Base-by-base conservation (phyloP, 2,329 filamentous ascomycete species). In the Colletotrichum sp. region DNA sequence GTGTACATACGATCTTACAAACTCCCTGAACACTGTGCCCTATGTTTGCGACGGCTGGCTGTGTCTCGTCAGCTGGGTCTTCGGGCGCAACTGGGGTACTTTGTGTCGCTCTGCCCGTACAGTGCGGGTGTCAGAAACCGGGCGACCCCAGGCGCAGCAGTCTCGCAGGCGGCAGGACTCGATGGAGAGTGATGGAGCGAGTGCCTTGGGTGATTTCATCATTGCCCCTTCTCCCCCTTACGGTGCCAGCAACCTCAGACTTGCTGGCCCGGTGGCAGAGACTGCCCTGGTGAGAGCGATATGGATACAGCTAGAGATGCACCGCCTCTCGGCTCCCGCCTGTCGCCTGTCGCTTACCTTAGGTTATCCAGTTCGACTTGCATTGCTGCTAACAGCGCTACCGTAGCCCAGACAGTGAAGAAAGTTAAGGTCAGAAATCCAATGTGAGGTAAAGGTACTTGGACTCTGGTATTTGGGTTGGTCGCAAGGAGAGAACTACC, bases 131-230 rank as follows among this genome's bases (percentile, higher is more conserved):
- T 75, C 66, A 71, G 71, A 67, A 52, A 59, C 73, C 32, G 30
- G 68, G 72, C 72, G 26, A 28, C 39, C 68, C 72, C 48, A 39
- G 72, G 60, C 60, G 16, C 72, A 48, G 68, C 72, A 65, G 69
- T 32, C 30, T 68, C 65, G 71, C 34, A 15, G 32, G 22, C 52
- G 22, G 15, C 52, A 26, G 9, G 10, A 16, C 44, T 48, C 44
- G 44, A 48, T 48, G 44, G 44, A 52, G 44, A 52, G 44, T 24
- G 39, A 48, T 48, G 39, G 44, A 52, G 12, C 12, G n/a, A 52
- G 12, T 52, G 44, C 44, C 44, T 22, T 52, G n/a, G 26, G 65
- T 77, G 80, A 80, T 81, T 75, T 78, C 75, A 59, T 72, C 71
- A 70, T 63, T 59, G 57, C 57, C 32, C 48, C 44, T 30, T 62